Conservation (phyloP, 345 rosid genomes). For the Cardamine occulta region DNA sequence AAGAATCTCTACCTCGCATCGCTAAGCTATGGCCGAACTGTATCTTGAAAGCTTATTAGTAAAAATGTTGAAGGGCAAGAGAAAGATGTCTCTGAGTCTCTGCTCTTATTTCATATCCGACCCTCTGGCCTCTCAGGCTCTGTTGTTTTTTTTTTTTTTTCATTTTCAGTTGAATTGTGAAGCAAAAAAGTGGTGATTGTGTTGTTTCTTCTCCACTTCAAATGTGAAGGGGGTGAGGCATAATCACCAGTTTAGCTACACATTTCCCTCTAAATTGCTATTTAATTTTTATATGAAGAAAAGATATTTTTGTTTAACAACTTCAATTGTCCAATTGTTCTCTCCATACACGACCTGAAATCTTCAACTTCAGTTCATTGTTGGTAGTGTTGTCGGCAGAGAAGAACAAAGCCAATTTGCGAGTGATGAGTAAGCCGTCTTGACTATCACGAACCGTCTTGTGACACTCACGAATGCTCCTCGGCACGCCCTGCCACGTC, state of each 20-base stretch:
- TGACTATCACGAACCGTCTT: constrained; percentile 48
- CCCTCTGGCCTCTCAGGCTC: constrained; percentile 21
- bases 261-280: constrained; percentile 15
- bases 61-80: constrained; percentile 22
- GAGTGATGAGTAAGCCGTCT: constrained; percentile 52
- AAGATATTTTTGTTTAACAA: constrained; percentile 22
- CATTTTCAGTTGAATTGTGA: constrained; percentile 33
- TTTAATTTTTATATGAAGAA: constrained; percentile 20
- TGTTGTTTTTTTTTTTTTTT: constrained; percentile 20
- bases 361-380: constrained; percentile 59
- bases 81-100: constrained; percentile 32
- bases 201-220: constrained; percentile 4
- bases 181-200: constrained; percentile 31
- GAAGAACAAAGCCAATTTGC: constrained; percentile 52
- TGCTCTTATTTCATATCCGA: constrained; percentile 28
- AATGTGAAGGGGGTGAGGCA: constrained; percentile 22
- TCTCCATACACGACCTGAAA: constrained; percentile 61
- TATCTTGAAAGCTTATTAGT: constrained; percentile 49
- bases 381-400: constrained; percentile 40
- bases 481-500: constrained; percentile 48
- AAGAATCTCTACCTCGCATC: constrained; percentile 82
- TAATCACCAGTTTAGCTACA: constrained; percentile 34
- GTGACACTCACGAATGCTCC: constrained; percentile 50
- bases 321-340: constrained; percentile 24
- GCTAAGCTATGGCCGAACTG: constrained; percentile 78